Percentiles rank a stretch among this genome's conserved stretches.
These are phyloP conservation scores for Colletotrichum liriopes DNA, from an alignment of 2,329 filamentous ascomycete genomes.

Conservation along the genomic window DNA sequence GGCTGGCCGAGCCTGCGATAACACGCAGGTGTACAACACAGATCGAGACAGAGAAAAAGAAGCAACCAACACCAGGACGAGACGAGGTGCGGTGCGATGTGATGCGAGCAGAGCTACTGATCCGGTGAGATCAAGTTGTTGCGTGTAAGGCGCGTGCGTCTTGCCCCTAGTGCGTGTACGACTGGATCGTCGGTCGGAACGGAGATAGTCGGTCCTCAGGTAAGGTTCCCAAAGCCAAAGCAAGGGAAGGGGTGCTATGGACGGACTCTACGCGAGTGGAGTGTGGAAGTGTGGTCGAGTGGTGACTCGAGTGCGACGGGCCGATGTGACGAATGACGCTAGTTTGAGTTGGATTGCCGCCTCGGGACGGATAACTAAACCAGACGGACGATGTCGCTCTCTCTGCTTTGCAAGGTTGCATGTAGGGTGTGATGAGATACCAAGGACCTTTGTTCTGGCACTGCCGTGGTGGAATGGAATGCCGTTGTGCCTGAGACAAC, in stretches of 20 bases:
- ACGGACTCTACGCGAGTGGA: neutral
- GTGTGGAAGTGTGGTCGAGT: constrained; percentile 2
- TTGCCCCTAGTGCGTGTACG: neutral
- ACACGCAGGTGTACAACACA: neutral
- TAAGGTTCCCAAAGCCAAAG: neutral
- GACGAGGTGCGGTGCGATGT: neutral
- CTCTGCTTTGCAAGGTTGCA: neutral
- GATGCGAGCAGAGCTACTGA: neutral
- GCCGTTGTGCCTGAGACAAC: neutral
- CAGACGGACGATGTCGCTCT: constrained; percentile 4
- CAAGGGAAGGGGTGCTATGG: neutral
- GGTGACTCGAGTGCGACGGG: constrained; percentile 13
- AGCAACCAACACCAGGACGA: neutral
- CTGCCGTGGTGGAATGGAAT: neutral
- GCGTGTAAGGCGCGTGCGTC: neutral
- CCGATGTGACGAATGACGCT: constrained; percentile 36
- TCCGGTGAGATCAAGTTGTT: neutral
- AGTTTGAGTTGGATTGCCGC: constrained; percentile 17
- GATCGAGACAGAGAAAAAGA: neutral
- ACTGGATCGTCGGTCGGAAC: constrained; percentile 27
- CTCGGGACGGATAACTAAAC: constrained; percentile 24
- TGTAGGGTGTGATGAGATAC: neutral
- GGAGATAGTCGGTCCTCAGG: constrained; percentile 25
- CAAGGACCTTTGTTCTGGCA: constrained; percentile 1
- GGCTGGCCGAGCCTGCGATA: constrained; percentile 1